These are phyloP conservation scores for Xylariomycetidae sp. DNA, from an alignment of 2,329 filamentous ascomycete genomes.

Conservation along the genomic window DNA sequence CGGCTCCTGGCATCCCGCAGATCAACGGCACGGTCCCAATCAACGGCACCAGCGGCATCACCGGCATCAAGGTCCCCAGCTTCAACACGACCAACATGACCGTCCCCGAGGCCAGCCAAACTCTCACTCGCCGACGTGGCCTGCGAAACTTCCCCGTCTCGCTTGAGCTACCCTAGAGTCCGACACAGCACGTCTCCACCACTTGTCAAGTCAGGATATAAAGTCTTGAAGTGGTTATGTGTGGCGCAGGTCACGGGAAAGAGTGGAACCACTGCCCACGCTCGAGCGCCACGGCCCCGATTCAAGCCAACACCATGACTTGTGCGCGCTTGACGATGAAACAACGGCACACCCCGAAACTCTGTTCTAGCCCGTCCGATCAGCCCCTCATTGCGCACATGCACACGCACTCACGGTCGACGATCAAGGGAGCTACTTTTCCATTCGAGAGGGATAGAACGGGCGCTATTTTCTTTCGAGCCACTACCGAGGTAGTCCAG, in stretches of 20 bases:
- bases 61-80: constrained; percentile 1
- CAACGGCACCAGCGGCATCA: constrained; percentile 5
- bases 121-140: neutral
- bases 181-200: too few species aligned
- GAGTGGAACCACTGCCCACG: neutral
- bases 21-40: constrained; percentile 12
- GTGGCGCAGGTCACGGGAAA: too few species aligned
- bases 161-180: constrained; percentile 1
- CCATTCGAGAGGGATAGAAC: too few species aligned
- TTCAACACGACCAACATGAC: constrained; percentile 1
- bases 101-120: neutral
- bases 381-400: too few species aligned
- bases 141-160: constrained; percentile 2
- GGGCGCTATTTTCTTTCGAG: too few species aligned
- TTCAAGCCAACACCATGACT: constrained; percentile 1
- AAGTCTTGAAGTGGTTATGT: too few species aligned
- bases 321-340: too few species aligned
- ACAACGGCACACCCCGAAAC: constrained; percentile 1
- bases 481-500: too few species aligned
- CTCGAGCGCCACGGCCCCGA: neutral
- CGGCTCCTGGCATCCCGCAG: too few species aligned
- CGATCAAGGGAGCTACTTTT: too few species aligned
- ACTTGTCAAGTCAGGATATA: too few species aligned
- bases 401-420: too few species aligned
- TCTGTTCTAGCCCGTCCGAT: neutral